A percentile compares a stretch with the other conserved stretches of the same genome.
These are phyloP conservation scores for Colletotrichum nymphaeae DNA, from an alignment of 2,329 filamentous ascomycete genomes.

Conservation along the genomic window DNA sequence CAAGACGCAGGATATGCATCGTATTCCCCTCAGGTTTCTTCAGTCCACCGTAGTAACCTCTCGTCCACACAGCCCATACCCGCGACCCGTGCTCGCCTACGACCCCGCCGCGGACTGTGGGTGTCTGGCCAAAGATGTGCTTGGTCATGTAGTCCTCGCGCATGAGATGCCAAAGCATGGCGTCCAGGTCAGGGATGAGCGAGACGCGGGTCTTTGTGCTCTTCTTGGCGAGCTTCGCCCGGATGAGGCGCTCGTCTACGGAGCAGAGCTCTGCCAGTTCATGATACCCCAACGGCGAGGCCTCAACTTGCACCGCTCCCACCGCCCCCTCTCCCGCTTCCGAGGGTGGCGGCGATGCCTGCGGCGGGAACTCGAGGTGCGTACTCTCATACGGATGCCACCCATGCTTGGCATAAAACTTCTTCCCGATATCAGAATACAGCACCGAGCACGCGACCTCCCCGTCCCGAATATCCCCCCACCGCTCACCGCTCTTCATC, in stretches of 20 bases:
- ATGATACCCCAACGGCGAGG: constrained; percentile 64
- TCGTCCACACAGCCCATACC: constrained; percentile 81
- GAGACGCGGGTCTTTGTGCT: constrained; percentile 67
- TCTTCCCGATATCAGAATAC: constrained; percentile 87
- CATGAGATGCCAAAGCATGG: constrained; percentile 81
- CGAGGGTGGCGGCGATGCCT: constrained; percentile 24
- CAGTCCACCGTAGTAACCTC: constrained; percentile 70
- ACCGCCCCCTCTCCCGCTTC: constrained; percentile 23
- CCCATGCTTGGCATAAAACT: constrained; percentile 81
- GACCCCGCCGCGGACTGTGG: constrained; percentile 77
- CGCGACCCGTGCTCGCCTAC: constrained; percentile 63
- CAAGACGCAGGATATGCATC: constrained; percentile 76
- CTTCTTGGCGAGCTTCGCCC: constrained; percentile 57
- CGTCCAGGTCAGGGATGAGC: constrained; percentile 74
- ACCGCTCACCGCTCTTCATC: constrained; percentile 39
- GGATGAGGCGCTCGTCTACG: constrained; percentile 73
- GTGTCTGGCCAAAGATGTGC: constrained; percentile 67
- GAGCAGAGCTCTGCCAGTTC: constrained; percentile 72
- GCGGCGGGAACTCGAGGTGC: constrained; percentile 73
- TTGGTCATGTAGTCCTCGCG: constrained; percentile 83
- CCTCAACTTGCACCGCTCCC: constrained; percentile 19
- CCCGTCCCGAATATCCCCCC: constrained; percentile 38
- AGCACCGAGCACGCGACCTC: constrained; percentile 76
- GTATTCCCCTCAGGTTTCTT: constrained; percentile 70
- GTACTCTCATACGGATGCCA: constrained; percentile 81